Evolutionary conservation across 331 rosid species (phyloP), one percentile per base, ranked within the genome.

Genomic region (Phaseolus coccineus): DNA sequence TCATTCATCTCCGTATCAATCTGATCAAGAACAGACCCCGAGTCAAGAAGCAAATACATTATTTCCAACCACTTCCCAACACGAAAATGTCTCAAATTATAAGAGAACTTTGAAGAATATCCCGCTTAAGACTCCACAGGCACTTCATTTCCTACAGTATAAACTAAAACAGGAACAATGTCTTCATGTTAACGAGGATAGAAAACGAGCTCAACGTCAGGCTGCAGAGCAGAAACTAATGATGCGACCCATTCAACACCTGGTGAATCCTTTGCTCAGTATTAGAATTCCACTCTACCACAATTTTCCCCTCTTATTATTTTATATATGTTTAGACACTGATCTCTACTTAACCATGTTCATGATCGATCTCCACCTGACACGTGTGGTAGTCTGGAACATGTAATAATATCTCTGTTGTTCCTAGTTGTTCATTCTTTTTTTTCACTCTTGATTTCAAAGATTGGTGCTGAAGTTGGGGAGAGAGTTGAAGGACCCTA

Each of bases 401-500:
- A 19, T 19, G 22, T 19, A 19, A 19, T 19, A 19, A 19, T 19
- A 19, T 19, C 22, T 19, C 7, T 44, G 3, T 63, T 37, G 8
- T n/a, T 64, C 31, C 24, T 9, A 31, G 3, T 66, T 73, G 9
- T 14, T 68, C n/a, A 16, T 58, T 76, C 27, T 44, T 68, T 50
- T 72, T 44, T 68, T 50, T 72, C 70, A n/a, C 44, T 31, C 14
- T 72, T 33, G 42, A 47, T 46, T 69, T 57, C 62, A 53, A 68
- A 93, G 97, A 85, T 91, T 12, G 97, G 94, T 6, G 84, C 90
- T 1, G 94, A 93, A 77, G 96, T 91, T 12, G 84, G 81, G 48
- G 96, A 96, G 14, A 90, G 85, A 89, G 87, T 90, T 11, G 94
- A 90, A 40, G 97, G 96, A 63, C 84, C 87, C 55, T 90, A 90